Evolutionary conservation across 441 rosid genomes (phyloP).

Genomic region (Macaranga tanarius): DNA sequence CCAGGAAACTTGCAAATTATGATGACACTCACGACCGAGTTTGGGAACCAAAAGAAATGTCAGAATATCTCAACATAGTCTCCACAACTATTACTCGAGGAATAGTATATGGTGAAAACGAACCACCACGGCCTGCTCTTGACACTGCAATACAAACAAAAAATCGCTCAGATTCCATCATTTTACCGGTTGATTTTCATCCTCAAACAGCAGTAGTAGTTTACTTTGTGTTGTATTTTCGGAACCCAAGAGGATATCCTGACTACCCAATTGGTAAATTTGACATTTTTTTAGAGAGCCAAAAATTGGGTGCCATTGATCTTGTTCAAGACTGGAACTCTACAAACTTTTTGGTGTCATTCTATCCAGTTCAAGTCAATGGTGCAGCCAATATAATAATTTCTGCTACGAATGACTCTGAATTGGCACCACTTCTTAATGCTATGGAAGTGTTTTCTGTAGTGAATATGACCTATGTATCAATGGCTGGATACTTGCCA

Average conservation of each 20-base stretch:
- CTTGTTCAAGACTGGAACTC: not conserved
- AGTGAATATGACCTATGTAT: not conserved
- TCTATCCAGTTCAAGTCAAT: conserved; percentile 13
- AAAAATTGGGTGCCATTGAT: not conserved
- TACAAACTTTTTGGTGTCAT: not conserved
- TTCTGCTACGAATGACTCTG: conserved; percentile 5
- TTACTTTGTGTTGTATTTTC: conserved; percentile 19
- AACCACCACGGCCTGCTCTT: conserved; percentile 1
- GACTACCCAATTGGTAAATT: not conserved
- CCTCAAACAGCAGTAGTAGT: not conserved
- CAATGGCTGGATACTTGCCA: not conserved
- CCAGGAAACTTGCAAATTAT: not conserved
- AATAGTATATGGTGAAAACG: not conserved
- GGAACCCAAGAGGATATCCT: conserved; percentile 5
- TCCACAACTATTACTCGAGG: accelerated
- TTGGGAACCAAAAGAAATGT: conserved; percentile 9
- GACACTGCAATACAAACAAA: conserved; percentile 16
- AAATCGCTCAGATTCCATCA: conserved; percentile 14
- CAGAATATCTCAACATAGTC: conserved; percentile 4
- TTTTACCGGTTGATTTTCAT: conserved; percentile 3
- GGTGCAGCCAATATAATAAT: conserved; percentile 22
- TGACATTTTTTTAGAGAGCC: not conserved
- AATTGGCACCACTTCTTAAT: conserved; percentile 13
- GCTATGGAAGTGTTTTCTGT: conserved; percentile 22
- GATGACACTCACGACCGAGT: not conserved